Evolutionary conservation across 169 alveolate genomes (phyloP), one percentile per base, ranked within the genome.

Genomic region (Babesia caballi): DNA sequence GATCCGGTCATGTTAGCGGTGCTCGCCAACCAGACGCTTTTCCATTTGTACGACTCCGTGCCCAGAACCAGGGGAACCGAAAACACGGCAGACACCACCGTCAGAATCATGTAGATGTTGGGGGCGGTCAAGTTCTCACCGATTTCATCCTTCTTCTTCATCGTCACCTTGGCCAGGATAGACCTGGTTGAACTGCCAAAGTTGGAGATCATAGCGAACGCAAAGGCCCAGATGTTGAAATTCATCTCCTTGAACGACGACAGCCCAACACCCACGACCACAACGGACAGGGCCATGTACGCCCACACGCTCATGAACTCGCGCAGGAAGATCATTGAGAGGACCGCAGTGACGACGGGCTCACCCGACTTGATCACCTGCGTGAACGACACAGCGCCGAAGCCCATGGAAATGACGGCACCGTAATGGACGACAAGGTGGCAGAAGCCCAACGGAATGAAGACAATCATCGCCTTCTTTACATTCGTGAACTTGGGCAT

Each of bases 291-390:
- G 0, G 94, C 50, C 7, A 90, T 47, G 66, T 91, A 91, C 41
- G 94, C 78, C 27, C 38, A 82, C 50, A 74, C 44, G 68, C 54
- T 73, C 57, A 84, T 41, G 49, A 71, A 54, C 51, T 91, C 91
- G 27, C 66, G 74, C 51, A 91, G 68, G 30, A 87, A 15, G 30
- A 84, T 19, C 19, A 76, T 85, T 5, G 94, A 82, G 21, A 91
- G 80, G 28, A 87, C 35, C 14, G 95, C 94, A 15, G 94, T 90
- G 40, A 84, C 42, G 36, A 90, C 94, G 0, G 95, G 95, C 61
- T 91, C 95, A 4, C 87, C 85, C 33, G 95, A 91, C 65, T 91
- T 91, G 44, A 91, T 77, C 21, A 90, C 91, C 70, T 91, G 95
- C 12, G 94, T 90, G 66, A 90, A 90, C 14, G 95, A 90, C 21